Evolutionary conservation across 2,329 filamentous ascomycete species (phyloP), one percentile per base, ranked within the genome.

Genomic region (Geosmithia putterillii): DNA sequence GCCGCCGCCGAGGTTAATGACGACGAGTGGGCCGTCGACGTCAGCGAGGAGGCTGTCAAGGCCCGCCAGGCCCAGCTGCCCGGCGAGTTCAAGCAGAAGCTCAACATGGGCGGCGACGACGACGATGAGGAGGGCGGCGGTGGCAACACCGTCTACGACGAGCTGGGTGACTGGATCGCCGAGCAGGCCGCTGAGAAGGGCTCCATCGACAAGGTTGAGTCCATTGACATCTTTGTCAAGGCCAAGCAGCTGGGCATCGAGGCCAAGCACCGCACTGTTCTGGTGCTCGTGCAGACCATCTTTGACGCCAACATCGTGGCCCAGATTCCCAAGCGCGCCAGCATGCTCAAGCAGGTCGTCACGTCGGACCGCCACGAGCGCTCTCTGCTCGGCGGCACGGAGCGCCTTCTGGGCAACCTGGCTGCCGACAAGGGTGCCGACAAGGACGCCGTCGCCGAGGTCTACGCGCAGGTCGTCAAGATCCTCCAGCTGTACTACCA

Each of bases 191-290:
- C 79, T 46, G 75, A 78, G 50, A 81, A 83, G 65, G 85, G 83
- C 48, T 73, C 80, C 54, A 73, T 95, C 54, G 73, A 79, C 66
- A 81, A 88, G 46, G 76, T 98, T 51, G 81, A 87, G 58, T 89
- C 94, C 57, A 75, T 96, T 51, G 83, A 89, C 35, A 86, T 98
- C 61, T 96, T 94, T 66, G 70, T 94, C 67, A 96, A 98, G 75
- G 90, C 90, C 51, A 92, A 94, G 70, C 92, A 96, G 55, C 73
- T 96, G 45, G 89, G 89, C 54, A 92, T 98, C 51, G 90, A 95
- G 68, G 65, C 66, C 67, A 98, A 96, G 79, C 86, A 95, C 73
- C 88, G 85, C 67, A 95, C 89, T 41, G 74, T 95, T 44, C 76
- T 89, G 45, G 89, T 98, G 46, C 80, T 98, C 38, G 86, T 89